Evolutionary conservation across 495 filamentous ascomycete genomes (phyloP), one percentile per base, ranked within the genome.

Genomic region (Tuber calosporum): DNA sequence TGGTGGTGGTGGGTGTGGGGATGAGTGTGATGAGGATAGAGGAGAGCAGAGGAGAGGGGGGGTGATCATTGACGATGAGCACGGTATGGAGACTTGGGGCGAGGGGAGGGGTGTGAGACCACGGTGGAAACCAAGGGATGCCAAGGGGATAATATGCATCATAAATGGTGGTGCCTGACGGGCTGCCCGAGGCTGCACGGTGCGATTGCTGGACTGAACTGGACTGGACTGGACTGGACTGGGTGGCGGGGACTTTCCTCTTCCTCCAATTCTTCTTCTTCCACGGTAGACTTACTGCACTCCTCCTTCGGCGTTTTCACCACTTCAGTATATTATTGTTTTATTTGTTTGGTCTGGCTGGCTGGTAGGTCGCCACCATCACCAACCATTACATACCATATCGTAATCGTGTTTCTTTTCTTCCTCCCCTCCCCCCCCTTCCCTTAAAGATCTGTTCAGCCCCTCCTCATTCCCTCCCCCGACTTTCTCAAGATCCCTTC

Each of bases 131-230:
- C 26, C 26, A 62, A 62, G 53, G 53, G 53, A 62, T 62, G 53
- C 11, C 34, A 15, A 34, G 53, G 53, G 53, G 53, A 62, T 62
- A 62, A 62, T 62, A 62, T 62, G 53, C n/a, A 58, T 58, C 48
- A n/a, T n/a, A 11, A 58, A 34, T 30, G 26, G 13, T 62, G 26
- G 53, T 62, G 48, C 48, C 48, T 58, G 48, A 58, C 48, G 48
- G 53, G 53, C 53, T 40, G 39, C 39, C 8, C 39, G 8, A 6
- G 39, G 39, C 39, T 40, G 39, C 11, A 40, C 39, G 39, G 11
- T 40, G n/a, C n/a, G n/a, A n/a, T n/a, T n/a, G 11, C 39, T 40
- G 39, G 39, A 40, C 39, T 62, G 26, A 26, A 34, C 53, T 13
- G 53, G 26, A 34, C 53, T 62, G 53, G 9, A 30, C n/a, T 58